Conservation (phyloP, 2,329 filamentous ascomycete species). For the Pseudonectria foliicola region DNA sequence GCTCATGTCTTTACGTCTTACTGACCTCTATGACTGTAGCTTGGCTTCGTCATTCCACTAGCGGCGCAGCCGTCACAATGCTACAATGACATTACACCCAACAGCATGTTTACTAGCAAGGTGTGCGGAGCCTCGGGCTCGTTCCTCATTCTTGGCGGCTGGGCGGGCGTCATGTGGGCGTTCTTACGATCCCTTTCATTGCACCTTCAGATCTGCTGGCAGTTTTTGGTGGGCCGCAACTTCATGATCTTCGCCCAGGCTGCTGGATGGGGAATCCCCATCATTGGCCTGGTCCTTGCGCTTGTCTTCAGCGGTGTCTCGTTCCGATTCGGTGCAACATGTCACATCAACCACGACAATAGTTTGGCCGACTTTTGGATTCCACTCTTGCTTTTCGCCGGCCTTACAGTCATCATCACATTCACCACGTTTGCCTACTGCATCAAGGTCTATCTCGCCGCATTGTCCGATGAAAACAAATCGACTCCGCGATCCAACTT, state of each 20-base stretch:
- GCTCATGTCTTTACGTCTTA: not conserved
- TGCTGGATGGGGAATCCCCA: slow-evolving; percentile 77
- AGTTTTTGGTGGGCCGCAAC: slow-evolving; percentile 75
- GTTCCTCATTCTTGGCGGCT: slow-evolving; percentile 78
- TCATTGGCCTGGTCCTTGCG: slow-evolving; percentile 66
- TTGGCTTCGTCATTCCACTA: slow-evolving; percentile 86
- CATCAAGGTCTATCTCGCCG: slow-evolving; percentile 86
- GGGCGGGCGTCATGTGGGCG: slow-evolving; percentile 80
- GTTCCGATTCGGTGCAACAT: slow-evolving; percentile 84
- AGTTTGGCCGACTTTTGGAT: slow-evolving; percentile 86
- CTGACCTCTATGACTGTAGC: slow-evolving; percentile 37
- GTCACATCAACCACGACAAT: slow-evolving; percentile 87
- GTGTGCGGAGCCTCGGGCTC: slow-evolving; percentile 85
- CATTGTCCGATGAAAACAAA: slow-evolving; percentile 64
- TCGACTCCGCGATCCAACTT: slow-evolving; percentile 66
- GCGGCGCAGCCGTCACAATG: slow-evolving; percentile 74
- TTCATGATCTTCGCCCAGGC: slow-evolving; percentile 84
- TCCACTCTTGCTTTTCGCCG: slow-evolving; percentile 72
- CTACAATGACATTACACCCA: slow-evolving; percentile 82
- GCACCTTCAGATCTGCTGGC: slow-evolving; percentile 97
- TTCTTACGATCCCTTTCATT: slow-evolving; percentile 86
- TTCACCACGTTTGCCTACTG: slow-evolving; percentile 86
- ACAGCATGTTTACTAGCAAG: slow-evolving; percentile 77
- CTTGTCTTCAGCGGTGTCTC: slow-evolving; percentile 86
- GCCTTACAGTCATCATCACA: slow-evolving; percentile 70